A percentile compares a stretch with the other conserved stretches of the same genome.
Evolutionary conservation across 2,329 filamentous ascomycete genomes (phyloP).

Genomic region (Verticillium klebahnii): DNA sequence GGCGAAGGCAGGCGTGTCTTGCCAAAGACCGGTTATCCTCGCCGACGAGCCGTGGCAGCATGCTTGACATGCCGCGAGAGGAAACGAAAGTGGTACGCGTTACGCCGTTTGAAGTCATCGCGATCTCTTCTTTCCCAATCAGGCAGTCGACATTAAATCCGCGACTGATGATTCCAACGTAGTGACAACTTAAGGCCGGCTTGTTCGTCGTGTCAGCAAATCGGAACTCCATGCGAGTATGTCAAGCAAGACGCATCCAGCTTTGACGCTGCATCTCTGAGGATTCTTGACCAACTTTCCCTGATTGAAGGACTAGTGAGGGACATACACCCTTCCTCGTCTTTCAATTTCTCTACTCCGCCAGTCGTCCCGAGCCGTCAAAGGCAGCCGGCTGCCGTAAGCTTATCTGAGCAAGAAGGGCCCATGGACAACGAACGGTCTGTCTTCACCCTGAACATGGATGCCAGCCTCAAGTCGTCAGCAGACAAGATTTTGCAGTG

Average conservation of each 20-base stretch:
- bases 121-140: no score
- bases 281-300: neutral
- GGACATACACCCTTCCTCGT: neutral
- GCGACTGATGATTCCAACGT: neutral
- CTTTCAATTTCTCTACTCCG: neutral
- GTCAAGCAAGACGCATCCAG: neutral
- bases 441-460: neutral
- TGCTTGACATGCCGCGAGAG: constrained; percentile 1
- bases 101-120: no score
- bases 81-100: neutral
- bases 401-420: neutral
- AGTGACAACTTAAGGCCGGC: neutral
- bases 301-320: neutral
- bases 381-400: neutral
- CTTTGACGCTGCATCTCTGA: neutral
- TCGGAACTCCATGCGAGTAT: neutral
- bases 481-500: neutral
- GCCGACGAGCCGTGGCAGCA: neutral
- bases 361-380: neutral
- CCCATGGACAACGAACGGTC: neutral
- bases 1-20: neutral
- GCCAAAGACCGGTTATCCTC: neutral
- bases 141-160: no score
- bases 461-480: neutral
- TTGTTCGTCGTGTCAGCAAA: neutral